Percentiles rank a stretch among this genome's conserved stretches.
Evolutionary conservation across 2,329 filamentous ascomycete species (phyloP).

Genomic region (Colletotrichum sp.): DNA sequence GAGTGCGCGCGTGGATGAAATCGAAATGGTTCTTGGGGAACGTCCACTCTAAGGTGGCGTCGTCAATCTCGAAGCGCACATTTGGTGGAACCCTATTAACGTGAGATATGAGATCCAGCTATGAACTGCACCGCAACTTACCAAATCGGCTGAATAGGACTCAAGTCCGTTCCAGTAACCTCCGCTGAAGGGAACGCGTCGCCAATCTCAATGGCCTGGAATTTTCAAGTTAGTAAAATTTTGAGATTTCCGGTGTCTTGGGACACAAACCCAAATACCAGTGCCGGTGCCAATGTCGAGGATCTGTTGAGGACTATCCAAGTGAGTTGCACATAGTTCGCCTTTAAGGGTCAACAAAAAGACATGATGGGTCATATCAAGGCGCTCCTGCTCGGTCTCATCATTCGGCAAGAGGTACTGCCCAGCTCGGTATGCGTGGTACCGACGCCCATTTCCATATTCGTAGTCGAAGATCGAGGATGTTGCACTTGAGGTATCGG

Average conservation of each 20-base stretch:
- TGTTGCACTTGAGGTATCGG: constrained; percentile 30
- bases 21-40: constrained; percentile 33
- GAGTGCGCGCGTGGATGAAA: constrained; percentile 34
- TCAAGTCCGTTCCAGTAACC: constrained; percentile 28
- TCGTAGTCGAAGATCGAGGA: constrained; percentile 37
- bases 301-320: constrained; percentile 41
- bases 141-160: constrained; percentile 27
- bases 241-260: accelerated
- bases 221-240: constrained; percentile 21
- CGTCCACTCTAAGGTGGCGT: constrained; percentile 27
- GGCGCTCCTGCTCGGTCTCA: constrained; percentile 41
- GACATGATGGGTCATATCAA: constrained; percentile 42
- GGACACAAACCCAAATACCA: constrained; percentile 53
- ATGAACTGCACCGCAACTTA: not conserved
- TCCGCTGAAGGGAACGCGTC: constrained; percentile 60
- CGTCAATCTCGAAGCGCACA: constrained; percentile 29
- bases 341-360: constrained; percentile 35
- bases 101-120: not conserved
- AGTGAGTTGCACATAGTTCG: constrained; percentile 37
- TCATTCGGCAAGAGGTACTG: constrained; percentile 49
- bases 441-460: constrained; percentile 48
- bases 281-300: constrained; percentile 50
- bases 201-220: constrained; percentile 64
- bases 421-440: constrained; percentile 50
- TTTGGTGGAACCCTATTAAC: constrained; percentile 24